Percentiles rank a stretch among this genome's conserved stretches.
Evolutionary conservation across 768 basidiomycete species (phyloP).

Genomic region (Termitomyces sp.): DNA sequence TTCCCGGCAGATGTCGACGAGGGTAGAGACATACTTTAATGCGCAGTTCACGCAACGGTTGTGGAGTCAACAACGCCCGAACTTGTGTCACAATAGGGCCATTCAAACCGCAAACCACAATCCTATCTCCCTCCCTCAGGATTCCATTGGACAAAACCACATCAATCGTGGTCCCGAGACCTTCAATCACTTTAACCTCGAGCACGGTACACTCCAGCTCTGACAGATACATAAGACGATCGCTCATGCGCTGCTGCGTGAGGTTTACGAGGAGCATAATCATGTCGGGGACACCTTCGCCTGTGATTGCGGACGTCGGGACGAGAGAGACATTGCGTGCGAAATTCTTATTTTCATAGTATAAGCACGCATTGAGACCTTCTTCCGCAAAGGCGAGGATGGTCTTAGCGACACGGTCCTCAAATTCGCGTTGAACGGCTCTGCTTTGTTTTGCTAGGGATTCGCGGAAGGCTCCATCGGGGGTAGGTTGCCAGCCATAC

Average conservation of each 20-base stretch:
- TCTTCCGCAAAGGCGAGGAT: slow-evolving; percentile 96
- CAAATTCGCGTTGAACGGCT: slow-evolving; percentile 86
- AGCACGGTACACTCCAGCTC: slow-evolving; percentile 97
- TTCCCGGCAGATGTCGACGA: slow-evolving; percentile 2
- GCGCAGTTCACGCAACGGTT: slow-evolving; percentile 91
- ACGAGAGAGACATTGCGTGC: slow-evolving; percentile 93
- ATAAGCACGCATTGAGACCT: slow-evolving; percentile 89
- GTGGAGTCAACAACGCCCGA: slow-evolving; percentile 90
- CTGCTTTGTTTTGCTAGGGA: slow-evolving; percentile 78
- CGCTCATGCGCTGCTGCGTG: slow-evolving; percentile 97
- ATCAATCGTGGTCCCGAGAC: slow-evolving; percentile 96
- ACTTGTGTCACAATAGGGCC: slow-evolving; percentile 96
- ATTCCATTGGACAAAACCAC: slow-evolving; percentile 94
- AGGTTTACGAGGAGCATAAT: slow-evolving; percentile 97
- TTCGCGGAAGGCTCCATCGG: slow-evolving; percentile 89
- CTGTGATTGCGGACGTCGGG: slow-evolving; percentile 96
- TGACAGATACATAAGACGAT: slow-evolving; percentile 95
- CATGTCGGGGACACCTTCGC: slow-evolving; percentile 99
- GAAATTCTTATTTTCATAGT: slow-evolving; percentile 97
- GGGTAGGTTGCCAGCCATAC: slow-evolving; percentile 89
- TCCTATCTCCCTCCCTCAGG: slow-evolving; percentile 85
- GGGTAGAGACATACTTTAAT: slow-evolving; percentile 63
- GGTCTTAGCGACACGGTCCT: slow-evolving; percentile 79
- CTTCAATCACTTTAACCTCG: slow-evolving; percentile 98
- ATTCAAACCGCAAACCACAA: slow-evolving; percentile 95